Evolutionary conservation across 148 eudicot species (phyloP).

Genomic region (Linanthus parryae): DNA sequence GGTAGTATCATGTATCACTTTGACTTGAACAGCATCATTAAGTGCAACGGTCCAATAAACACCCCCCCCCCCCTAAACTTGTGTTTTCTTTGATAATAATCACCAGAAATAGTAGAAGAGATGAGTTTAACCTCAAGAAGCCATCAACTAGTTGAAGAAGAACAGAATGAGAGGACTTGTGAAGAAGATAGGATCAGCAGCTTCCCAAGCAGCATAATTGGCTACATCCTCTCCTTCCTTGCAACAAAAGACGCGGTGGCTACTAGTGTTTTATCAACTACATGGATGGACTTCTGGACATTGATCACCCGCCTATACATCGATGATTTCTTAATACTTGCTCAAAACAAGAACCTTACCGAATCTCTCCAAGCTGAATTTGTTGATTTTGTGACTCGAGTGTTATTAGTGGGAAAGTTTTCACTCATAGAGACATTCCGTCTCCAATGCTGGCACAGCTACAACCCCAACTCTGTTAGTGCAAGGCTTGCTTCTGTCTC

Average conservation of each 20-base stretch:
- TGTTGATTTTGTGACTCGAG: neutral
- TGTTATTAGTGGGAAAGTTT: neutral
- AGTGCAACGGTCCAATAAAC: too few species aligned
- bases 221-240: neutral
- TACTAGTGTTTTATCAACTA: slow-evolving; percentile 1
- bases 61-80: too few species aligned
- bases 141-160: too few species aligned
- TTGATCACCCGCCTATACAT: neutral
- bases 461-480: too few species aligned
- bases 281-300: neutral
- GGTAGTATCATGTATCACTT: too few species aligned
- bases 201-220: neutral
- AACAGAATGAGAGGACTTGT: too few species aligned
- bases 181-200: slow-evolving; percentile 1
- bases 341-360: neutral
- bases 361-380: too few species aligned
- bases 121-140: slow-evolving; percentile 4
- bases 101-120: too few species aligned
- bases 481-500: neutral
- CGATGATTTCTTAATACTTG: neutral
- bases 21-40: too few species aligned
- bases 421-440: neutral
- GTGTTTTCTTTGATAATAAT: too few species aligned
- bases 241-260: slow-evolving; percentile 1
- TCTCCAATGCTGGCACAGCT: neutral